Percentiles rank a stretch among this genome's conserved stretches.
Evolutionary conservation across 2,329 filamentous ascomycete species (phyloP).

Genomic region (Ilyonectria destructans): DNA sequence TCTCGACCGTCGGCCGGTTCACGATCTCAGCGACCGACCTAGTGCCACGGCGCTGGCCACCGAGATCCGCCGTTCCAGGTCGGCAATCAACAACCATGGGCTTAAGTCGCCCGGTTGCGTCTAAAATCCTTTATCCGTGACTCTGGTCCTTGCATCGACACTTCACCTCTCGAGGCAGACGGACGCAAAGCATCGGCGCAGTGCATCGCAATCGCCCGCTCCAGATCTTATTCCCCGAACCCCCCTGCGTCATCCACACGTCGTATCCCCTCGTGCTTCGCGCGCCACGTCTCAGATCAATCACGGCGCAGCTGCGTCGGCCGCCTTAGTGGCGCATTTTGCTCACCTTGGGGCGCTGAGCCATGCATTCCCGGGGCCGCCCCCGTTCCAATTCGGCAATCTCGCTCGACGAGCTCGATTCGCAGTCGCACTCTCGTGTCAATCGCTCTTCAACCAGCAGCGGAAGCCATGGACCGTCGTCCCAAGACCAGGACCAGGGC

Average conservation of each 20-base stretch:
- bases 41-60: slow-evolving; percentile 28
- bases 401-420: slow-evolving; percentile 42
- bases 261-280: neutral
- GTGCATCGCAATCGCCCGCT: slow-evolving; percentile 8
- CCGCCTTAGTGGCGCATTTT: slow-evolving; percentile 1
- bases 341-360: slow-evolving; percentile 1
- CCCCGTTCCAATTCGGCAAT: slow-evolving; percentile 42
- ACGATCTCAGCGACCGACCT: slow-evolving; percentile 12
- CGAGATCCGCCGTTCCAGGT: slow-evolving; percentile 26
- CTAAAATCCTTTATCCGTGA: neutral
- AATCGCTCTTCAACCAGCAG: slow-evolving; percentile 11
- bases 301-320: neutral
- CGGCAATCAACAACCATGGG: slow-evolving; percentile 12
- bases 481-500: slow-evolving; percentile 6
- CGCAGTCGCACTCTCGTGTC: slow-evolving; percentile 2
- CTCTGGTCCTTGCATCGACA: neutral
- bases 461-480: slow-evolving; percentile 7
- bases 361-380: slow-evolving; percentile 31
- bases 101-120: slow-evolving; percentile 1
- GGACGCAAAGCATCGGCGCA: slow-evolving; percentile 9
- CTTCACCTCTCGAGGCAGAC: slow-evolving; percentile 2
- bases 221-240: slow-evolving; percentile 11
- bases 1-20: slow-evolving; percentile 2
- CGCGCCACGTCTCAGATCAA: neutral
- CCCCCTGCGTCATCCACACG: neutral